Evolutionary conservation across 352 stramenopile genomes (phyloP).

Genomic region (Pythium oligandrum): DNA sequence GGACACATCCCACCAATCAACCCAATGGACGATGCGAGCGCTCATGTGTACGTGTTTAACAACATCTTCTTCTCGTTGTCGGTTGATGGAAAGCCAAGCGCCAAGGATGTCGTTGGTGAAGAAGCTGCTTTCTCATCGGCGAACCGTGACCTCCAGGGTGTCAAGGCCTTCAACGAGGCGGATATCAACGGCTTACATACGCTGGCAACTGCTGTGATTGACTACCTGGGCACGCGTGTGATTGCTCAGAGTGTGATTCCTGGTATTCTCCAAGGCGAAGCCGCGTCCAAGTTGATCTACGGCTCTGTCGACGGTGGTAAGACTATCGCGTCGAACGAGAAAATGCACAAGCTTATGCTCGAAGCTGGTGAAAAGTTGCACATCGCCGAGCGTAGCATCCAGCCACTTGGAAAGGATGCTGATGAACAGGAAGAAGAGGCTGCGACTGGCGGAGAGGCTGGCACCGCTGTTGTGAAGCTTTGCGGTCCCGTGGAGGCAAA

Average conservation of each 20-base stretch:
- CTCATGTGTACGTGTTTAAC: slow-evolving; percentile 97
- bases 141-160: slow-evolving; percentile 88
- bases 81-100: slow-evolving; percentile 65
- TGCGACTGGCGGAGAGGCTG: slow-evolving; percentile 41
- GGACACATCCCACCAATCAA: slow-evolving; percentile 95
- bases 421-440: slow-evolving; percentile 36
- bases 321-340: slow-evolving; percentile 86
- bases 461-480: slow-evolving; percentile 58
- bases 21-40: slow-evolving; percentile 89
- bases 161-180: slow-evolving; percentile 89
- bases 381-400: slow-evolving; percentile 83
- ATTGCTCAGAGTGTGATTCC: slow-evolving; percentile 96
- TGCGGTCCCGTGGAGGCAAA: slow-evolving; percentile 94
- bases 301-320: slow-evolving; percentile 91
- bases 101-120: slow-evolving; percentile 65
- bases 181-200: slow-evolving; percentile 91
- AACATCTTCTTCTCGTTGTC: slow-evolving; percentile 97
- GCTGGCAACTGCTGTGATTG: slow-evolving; percentile 92
- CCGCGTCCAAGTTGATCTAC: slow-evolving; percentile 93
- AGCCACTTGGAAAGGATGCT: slow-evolving; percentile 63
- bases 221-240: slow-evolving; percentile 93
- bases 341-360: slow-evolving; percentile 90
- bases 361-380: slow-evolving; percentile 81
- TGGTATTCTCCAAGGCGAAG: slow-evolving; percentile 94
- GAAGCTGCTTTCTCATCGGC: slow-evolving; percentile 81